Evolutionary conservation across 2,329 filamentous ascomycete genomes (phyloP), one percentile per base, ranked within the genome.

Genomic region (Aspergillus aculeatinus): DNA sequence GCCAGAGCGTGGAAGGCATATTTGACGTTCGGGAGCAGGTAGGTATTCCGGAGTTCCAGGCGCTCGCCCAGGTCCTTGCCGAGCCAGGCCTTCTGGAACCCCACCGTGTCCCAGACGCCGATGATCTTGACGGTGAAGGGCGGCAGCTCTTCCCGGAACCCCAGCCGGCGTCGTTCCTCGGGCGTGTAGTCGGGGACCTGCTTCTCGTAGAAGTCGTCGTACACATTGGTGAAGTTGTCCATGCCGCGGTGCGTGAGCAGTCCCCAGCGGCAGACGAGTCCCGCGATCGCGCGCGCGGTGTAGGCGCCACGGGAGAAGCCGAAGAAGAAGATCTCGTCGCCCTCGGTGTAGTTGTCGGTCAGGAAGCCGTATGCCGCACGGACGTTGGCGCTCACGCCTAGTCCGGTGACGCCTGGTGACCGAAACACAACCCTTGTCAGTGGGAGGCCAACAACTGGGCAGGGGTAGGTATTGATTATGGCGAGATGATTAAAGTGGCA

Each of bases 271-370:
- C 70, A 75, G 27, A 81, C 78, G 12, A 82, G 63, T 0, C 79
- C 80, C 5, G 79, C 80, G 10, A 81, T 76, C 5, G 76, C 76
- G 7, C 80, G 73, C 2, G 77, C 79, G 0, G 77, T 80, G 61
- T 75, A 82, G 2, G 80, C 80, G 7, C 80, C 80, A 12, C 80
- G 72, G 4, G 76, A 79, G 70, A 81, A 82, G 27, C 80, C 80
- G 57, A 81, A 78, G 60, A 81, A 77, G 66, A 79, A 80, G 53
- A 82, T 79, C 63, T 81, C 76, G 56, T 82, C 83, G 57, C 82
- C 82, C 0, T 75, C 76, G n/a, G 77, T 71, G 64, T 80, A 84
- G 68, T 84, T 85, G 58, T 80, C 80, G n/a, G 79, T 76, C 2
- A 84, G 70, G 66, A 83, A 84, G 6, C 76, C 76, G 56, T 85